Percentiles rank a stretch among this genome's conserved stretches.
phyloP scores from a whole-genome alignment of 2,329 filamentous ascomycete species.

The Xylaria sp. region DNA sequence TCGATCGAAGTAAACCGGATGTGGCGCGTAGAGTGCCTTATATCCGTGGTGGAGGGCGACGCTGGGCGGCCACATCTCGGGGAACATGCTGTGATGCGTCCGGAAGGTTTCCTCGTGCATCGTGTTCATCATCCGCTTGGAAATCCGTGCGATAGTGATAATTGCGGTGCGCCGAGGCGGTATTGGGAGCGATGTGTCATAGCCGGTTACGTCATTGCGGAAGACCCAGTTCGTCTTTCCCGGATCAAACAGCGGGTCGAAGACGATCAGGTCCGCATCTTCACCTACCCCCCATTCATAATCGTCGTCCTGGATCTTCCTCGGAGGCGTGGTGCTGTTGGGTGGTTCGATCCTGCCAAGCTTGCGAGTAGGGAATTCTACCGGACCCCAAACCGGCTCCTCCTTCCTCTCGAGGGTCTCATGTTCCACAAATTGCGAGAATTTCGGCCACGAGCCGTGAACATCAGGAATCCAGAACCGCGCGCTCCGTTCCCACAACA shows the following conservation, averaged over 20 bases:
- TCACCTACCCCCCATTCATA: constrained; percentile 62
- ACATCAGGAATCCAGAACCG: constrained; percentile 62
- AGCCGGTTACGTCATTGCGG: constrained; percentile 58
- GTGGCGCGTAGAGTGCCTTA: constrained; percentile 65
- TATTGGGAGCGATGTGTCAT: constrained; percentile 50
- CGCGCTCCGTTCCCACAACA: constrained; percentile 63
- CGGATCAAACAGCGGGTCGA: constrained; percentile 63
- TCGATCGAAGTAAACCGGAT: constrained; percentile 68
- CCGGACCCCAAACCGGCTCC: constrained; percentile 65
- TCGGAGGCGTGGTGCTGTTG: constrained; percentile 62
- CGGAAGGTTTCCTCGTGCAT: constrained; percentile 61
- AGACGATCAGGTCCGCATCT: constrained; percentile 61
- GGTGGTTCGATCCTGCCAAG: constrained; percentile 58
- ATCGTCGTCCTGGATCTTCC: constrained; percentile 64
- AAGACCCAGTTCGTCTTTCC: constrained; percentile 60
- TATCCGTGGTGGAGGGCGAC: constrained; percentile 61
- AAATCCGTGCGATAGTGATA: constrained; percentile 58
- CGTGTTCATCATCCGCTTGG: constrained; percentile 52
- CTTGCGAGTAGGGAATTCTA: constrained; percentile 34
- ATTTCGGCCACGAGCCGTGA: constrained; percentile 60
- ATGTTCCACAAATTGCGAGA: constrained; percentile 56
- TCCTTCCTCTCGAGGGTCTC: constrained; percentile 45
- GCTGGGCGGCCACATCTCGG: constrained; percentile 63
- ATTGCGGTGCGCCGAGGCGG: constrained; percentile 61
- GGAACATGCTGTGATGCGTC: constrained; percentile 58